These are phyloP conservation scores for Penicillium flavigenum DNA, from an alignment of 495 filamentous ascomycete genomes.

Conservation along the genomic window DNA sequence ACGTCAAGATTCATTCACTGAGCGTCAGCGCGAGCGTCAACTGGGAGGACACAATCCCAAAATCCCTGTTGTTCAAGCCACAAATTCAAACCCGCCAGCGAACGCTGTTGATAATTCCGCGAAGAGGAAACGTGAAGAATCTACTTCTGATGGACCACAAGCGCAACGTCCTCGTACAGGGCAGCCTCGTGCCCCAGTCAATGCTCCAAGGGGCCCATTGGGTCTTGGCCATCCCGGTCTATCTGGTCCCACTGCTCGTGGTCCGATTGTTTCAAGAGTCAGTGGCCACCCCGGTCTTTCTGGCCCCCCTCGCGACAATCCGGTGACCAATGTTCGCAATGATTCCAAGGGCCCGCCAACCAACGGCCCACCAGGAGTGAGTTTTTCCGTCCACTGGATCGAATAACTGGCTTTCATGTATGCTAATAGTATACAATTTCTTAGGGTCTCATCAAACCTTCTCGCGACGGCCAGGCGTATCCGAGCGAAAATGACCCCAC, in stretches of 20 bases:
- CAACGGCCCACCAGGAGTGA: slow-evolving; percentile 32
- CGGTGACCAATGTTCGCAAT: slow-evolving; percentile 13
- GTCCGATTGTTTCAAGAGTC: not conserved
- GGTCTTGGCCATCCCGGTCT: slow-evolving; percentile 3
- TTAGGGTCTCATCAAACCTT: slow-evolving; percentile 42
- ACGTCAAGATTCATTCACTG: slow-evolving; percentile 32
- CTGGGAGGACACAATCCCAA: slow-evolving; percentile 48
- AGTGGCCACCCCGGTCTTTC: slow-evolving; percentile 7
- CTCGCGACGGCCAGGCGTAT: slow-evolving; percentile 39
- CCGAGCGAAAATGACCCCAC: slow-evolving; percentile 18
- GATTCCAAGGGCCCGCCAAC: slow-evolving; percentile 9
- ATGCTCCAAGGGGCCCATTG: slow-evolving; percentile 23
- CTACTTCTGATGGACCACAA: slow-evolving; percentile 31
- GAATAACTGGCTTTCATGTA: slow-evolving; percentile 8
- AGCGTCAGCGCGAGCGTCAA: slow-evolving; percentile 44
- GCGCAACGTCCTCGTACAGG: slow-evolving; percentile 30
- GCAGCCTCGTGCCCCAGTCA: slow-evolving; percentile 19
- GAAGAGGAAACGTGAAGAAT: slow-evolving; percentile 47
- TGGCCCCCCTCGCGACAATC: not conserved
- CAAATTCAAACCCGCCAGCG: slow-evolving; percentile 17
- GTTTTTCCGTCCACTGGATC: slow-evolving; percentile 11
- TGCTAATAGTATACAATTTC: not conserved
- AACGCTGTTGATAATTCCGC: slow-evolving; percentile 19
- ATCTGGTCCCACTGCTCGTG: slow-evolving; percentile 2
- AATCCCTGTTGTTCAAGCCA: slow-evolving; percentile 44